Evolutionary conservation across 176 grass and related monocot genomes (phyloP), one percentile per base, ranked within the genome.

Genomic region (Urochloa ruziziensis): DNA sequence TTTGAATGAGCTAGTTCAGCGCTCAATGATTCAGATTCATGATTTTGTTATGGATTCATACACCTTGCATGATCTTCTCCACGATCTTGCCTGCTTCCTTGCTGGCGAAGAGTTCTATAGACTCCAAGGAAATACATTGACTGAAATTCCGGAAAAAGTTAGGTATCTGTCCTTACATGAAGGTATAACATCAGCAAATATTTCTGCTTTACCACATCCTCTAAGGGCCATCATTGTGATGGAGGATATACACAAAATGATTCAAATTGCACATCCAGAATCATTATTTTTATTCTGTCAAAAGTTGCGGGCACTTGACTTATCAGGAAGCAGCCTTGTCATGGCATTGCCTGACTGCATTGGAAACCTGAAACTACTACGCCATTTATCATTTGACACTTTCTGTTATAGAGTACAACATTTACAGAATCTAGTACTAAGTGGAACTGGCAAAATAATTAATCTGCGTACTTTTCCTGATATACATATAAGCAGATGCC

Each of bases 1-100:
- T 62, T 57, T 87, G 27, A 69, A 73, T 1, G 64, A 90, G 23
- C 57, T 90, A 65, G 24, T 90, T 34, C 79, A 82, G 5, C 4
- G 49, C 4, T 75, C 73, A n/a, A n/a, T n/a, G 4, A 25, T 56
- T 7, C 7, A 8, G 0, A 10, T 64, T 23, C 28, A 24, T 61
- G 23, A 43, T 30, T 23, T 30, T 42, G 36, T 10, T n/a, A 9
- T 42, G 1, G 2, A 13, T 40, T n/a, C n/a, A n/a, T 71, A 71
- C 67, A 0, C 10, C 10, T 0, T 71, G 18, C 44, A 59, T 44
- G 70, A 49, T 27, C 42, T 54, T 15, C 10, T 49, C n/a, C 44
- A 73, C 32, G 69, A 73, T 11, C 69, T 73, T 73, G 69, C 69
- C 10, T 73, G 69, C 1, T 34, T 23, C 7, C 70, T 73, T 52